Conservation (phyloP, 2,329 filamentous ascomycete species). For the Trichoderma pleuroti region DNA sequence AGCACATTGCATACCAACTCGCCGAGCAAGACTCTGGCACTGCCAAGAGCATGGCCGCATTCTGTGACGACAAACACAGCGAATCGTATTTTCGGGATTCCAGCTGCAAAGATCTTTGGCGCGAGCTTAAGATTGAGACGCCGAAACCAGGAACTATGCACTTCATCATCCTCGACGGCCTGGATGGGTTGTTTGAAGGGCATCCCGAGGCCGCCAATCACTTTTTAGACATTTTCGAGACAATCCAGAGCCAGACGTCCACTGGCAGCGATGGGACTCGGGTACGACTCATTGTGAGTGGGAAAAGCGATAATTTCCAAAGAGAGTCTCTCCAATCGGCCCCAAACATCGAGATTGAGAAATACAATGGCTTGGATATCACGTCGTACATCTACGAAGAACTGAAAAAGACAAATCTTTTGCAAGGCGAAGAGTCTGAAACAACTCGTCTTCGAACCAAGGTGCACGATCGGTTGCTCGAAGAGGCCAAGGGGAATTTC, state of each 20-base stretch:
- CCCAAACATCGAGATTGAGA: background rate
- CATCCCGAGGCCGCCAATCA: background rate
- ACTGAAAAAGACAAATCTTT: background rate
- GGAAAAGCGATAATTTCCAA: background rate
- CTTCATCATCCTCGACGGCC: background rate
- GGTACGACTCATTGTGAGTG: background rate
- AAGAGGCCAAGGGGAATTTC: conserved; percentile 3
- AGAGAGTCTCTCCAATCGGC: background rate
- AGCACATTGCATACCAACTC: background rate
- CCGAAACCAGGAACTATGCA: background rate
- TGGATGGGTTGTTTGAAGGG: background rate
- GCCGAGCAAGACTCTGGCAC: background rate
- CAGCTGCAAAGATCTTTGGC: background rate
- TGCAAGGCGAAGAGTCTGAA: background rate
- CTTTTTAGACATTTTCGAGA: background rate
- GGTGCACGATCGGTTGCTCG: background rate
- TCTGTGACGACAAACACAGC: background rate
- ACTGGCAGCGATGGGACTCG: background rate
- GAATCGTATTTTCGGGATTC: background rate
- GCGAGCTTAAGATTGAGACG: background rate
- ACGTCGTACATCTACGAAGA: background rate
- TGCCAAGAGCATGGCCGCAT: background rate
- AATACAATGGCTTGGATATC: background rate
- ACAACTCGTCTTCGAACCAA: background rate
- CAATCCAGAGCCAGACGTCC: background rate